A percentile compares a stretch with the other conserved stretches of the same genome.
Conservation (phyloP, 441 rosid species). For the Omphalea diandra region DNA sequence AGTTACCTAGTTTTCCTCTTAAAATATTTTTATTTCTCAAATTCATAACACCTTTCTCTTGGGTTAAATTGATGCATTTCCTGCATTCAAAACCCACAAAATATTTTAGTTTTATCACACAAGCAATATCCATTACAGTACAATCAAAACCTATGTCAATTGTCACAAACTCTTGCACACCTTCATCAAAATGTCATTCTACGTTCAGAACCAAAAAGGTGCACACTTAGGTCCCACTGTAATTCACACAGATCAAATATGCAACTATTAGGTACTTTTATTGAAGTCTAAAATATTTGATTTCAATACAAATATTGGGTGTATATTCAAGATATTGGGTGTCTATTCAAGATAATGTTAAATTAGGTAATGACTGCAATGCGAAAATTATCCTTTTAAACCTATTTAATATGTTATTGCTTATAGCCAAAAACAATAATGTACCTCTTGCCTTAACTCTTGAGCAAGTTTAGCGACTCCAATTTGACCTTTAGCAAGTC, state of each 20-base stretch:
- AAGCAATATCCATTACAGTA: too few species aligned
- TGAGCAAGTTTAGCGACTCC: slow-evolving; percentile 37
- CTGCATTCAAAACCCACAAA: too few species aligned
- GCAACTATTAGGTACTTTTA: not conserved
- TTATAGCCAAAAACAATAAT: slow-evolving; percentile 7
- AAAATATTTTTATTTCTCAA: too few species aligned
- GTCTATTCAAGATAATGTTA: not conserved
- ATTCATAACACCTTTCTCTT: too few species aligned
- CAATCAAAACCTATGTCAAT: not conserved
- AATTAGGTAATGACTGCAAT: not conserved
- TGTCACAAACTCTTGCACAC: not conserved
- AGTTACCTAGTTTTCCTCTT: too few species aligned
- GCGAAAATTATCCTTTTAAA: too few species aligned
- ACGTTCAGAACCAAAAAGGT: not conserved
- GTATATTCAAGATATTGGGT: not conserved
- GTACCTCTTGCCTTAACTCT: slow-evolving; percentile 64
- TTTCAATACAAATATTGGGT: not conserved
- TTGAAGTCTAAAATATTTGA: too few species aligned
- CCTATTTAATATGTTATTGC: not conserved
- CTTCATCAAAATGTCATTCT: not conserved
- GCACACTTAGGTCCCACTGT: not conserved
- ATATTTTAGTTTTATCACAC: too few species aligned
- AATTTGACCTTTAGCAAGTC: slow-evolving; percentile 54
- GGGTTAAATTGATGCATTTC: too few species aligned
- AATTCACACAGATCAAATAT: not conserved